A percentile compares a stretch with the other conserved stretches of the same genome.
phyloP scores from a whole-genome alignment of 2,329 filamentous ascomycete genomes.

The Botryotinia globosa region DNA sequence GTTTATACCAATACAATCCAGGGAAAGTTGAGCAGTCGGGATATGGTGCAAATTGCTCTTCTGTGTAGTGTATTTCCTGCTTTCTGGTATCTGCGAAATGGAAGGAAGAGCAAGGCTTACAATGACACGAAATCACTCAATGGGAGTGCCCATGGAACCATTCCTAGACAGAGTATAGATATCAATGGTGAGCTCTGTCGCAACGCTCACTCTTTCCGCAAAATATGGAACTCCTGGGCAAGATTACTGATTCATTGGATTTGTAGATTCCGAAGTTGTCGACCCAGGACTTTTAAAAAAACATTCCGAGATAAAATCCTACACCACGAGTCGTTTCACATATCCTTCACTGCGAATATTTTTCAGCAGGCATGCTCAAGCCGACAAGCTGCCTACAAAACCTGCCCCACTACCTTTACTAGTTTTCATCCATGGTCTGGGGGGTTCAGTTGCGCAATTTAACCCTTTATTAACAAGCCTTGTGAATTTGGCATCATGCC shows the following conservation, averaged over 20 bases:
- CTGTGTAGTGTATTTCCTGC: conserved; percentile 29
- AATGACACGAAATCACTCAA: conserved; percentile 18
- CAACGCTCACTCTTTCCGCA: neutral
- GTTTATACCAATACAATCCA: conserved; percentile 26
- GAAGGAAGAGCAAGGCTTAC: conserved; percentile 27
- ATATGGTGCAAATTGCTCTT: conserved; percentile 29
- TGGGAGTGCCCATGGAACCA: conserved; percentile 6
- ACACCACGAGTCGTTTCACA: conserved; percentile 63
- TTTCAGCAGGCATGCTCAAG: conserved; percentile 76
- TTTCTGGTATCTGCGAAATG: conserved; percentile 30
- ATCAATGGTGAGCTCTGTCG: conserved; percentile 27
- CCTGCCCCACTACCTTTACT: conserved; percentile 76
- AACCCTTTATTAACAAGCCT: conserved; percentile 76
- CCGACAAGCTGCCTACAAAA: conserved; percentile 71
- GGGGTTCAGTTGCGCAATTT: conserved; percentile 90
- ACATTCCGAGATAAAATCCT: conserved; percentile 68
- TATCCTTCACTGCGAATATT: conserved; percentile 82
- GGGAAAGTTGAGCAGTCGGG: conserved; percentile 27
- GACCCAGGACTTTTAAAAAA: conserved; percentile 81
- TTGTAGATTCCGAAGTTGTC: conserved; percentile 32
- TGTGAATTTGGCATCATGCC: conserved; percentile 76
- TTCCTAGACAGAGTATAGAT: conserved; percentile 23
- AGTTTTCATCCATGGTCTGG: conserved; percentile 89
- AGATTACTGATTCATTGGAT: conserved; percentile 18
- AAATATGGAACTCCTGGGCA: neutral